Base-by-base conservation (phyloP, 257 asterid species). In the Nicotiana knightiana region DNA sequence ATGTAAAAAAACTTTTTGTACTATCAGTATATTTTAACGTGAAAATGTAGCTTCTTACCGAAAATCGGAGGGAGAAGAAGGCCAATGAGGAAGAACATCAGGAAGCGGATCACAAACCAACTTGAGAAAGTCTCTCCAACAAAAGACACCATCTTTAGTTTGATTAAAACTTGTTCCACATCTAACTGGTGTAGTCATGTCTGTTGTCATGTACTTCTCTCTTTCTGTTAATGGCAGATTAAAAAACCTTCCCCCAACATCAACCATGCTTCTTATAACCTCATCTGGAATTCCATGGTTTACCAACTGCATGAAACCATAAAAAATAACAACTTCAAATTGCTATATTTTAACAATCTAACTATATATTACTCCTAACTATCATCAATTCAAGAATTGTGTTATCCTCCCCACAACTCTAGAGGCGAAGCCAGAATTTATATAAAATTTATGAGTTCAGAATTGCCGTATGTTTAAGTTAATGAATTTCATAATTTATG, bases 141-240 rank as follows among this genome's bases (percentile, higher is more conserved):
- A 89, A 82, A 90, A 94, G 1, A 94, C 97, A 17, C 91, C 93
- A 37, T 96, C 99, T 32, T 85, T 90, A 11, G 84, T 89, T 87
- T 96, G 98, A 81, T 96, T 96, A 85, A 91, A 96, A 85, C 99
- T 96, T 3, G 99, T 96, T 33, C 99, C 99, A 71, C 90, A 96
- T 10, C 99, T 88, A 1, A 94, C 97, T 0, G 95, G 89, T 3
- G 93, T 82, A 37, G 59, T 85, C 84, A 88, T 82, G 46, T 96
- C 97, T 0, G 90, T 61, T 6, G 95, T 86, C 99, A 96, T 96
- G 70, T 91, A 93, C 80, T 92, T 96, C 90, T 93, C 97, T 57
- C 97, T 92, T 46, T 94, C 97, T 5, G 86, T 51, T 0, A 88
- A 68, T 1, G 99, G 96, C 76, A 89, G 89, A 85, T 91, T 94